Conservation (phyloP, 2,329 filamentous ascomycete species). For the Pezicula radicicola region DNA sequence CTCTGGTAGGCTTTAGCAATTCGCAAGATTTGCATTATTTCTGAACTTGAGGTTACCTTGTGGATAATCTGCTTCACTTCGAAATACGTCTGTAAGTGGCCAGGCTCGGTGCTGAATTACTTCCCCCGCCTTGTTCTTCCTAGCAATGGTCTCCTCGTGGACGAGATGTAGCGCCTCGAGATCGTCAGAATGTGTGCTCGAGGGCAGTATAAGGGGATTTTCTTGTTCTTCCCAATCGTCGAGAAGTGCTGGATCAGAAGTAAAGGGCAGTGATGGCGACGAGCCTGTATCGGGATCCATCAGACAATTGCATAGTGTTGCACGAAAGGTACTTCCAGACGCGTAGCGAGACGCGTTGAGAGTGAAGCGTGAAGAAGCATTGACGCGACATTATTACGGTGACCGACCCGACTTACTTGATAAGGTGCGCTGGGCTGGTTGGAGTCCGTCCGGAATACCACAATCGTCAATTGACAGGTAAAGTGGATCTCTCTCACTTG, state of each 20-base stretch:
- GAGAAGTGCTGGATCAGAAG: slow-evolving; percentile 19
- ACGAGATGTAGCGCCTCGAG: slow-evolving; percentile 40
- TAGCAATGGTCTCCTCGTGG: slow-evolving; percentile 35
- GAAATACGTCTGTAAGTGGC: slow-evolving; percentile 42
- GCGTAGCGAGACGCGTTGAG: neutral
- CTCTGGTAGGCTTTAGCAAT: slow-evolving; percentile 14
- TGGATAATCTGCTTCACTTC: slow-evolving; percentile 42
- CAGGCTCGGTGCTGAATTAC: slow-evolving; percentile 50
- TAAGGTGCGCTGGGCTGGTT: too few species aligned
- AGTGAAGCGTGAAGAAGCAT: neutral
- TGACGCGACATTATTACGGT: neutral
- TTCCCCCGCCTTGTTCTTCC: slow-evolving; percentile 38
- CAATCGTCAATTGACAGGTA: too few species aligned
- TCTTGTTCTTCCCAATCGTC: slow-evolving; percentile 20
- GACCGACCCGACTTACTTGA: neutral
- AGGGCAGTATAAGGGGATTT: slow-evolving; percentile 4
- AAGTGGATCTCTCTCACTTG: neutral
- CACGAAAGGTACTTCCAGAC: neutral
- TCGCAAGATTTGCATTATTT: neutral
- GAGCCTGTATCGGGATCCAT: slow-evolving; percentile 9
- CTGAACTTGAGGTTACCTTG: slow-evolving; percentile 16
- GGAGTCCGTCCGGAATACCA: too few species aligned
- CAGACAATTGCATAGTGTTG: neutral
- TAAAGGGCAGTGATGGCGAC: slow-evolving; percentile 18
- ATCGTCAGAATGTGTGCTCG: slow-evolving; percentile 39